Percentiles rank a stretch among this genome's conserved stretches.
These are phyloP conservation scores for Boletus subparvulus DNA, from an alignment of 768 basidiomycete genomes.

Conservation along the genomic window DNA sequence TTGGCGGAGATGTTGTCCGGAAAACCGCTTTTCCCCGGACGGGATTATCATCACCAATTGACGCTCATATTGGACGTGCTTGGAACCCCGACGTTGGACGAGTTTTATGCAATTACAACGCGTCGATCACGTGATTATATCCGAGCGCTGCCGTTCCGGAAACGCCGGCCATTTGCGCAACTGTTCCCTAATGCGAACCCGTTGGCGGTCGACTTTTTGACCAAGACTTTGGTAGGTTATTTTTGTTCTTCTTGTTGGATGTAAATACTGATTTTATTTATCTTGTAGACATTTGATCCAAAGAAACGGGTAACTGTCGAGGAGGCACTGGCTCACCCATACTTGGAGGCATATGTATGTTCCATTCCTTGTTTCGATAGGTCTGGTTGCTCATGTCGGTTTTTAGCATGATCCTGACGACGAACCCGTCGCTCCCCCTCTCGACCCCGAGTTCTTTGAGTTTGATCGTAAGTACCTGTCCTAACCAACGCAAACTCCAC, in stretches of 20 bases:
- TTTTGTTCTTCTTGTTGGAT: too few species aligned
- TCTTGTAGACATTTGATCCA: constrained; percentile 85
- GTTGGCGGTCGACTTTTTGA: constrained; percentile 71
- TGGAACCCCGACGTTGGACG: constrained; percentile 95
- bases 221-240: constrained; percentile 70
- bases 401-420: constrained; percentile 90
- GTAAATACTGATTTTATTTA: background rate
- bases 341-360: constrained; percentile 86
- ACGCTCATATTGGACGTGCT: constrained; percentile 94
- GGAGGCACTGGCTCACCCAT: constrained; percentile 92
- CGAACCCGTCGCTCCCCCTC: constrained; percentile 93
- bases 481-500: background rate
- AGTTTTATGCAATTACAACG: constrained; percentile 96
- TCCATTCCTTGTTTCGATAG: background rate
- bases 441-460: constrained; percentile 95
- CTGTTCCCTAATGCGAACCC: constrained; percentile 92
- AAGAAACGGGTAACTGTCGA: constrained; percentile 96
- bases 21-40: constrained; percentile 94
- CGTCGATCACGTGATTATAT: constrained; percentile 93
- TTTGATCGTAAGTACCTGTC: constrained; percentile 72
- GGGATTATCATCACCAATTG: constrained; percentile 95
- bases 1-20: constrained; percentile 97
- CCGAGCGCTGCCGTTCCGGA: constrained; percentile 90
- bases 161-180: constrained; percentile 74
- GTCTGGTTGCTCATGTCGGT: constrained; percentile 3